Evolutionary conservation across 441 rosid species (phyloP), one percentile per base, ranked within the genome.

Genomic region (Gossypium lobatum): DNA sequence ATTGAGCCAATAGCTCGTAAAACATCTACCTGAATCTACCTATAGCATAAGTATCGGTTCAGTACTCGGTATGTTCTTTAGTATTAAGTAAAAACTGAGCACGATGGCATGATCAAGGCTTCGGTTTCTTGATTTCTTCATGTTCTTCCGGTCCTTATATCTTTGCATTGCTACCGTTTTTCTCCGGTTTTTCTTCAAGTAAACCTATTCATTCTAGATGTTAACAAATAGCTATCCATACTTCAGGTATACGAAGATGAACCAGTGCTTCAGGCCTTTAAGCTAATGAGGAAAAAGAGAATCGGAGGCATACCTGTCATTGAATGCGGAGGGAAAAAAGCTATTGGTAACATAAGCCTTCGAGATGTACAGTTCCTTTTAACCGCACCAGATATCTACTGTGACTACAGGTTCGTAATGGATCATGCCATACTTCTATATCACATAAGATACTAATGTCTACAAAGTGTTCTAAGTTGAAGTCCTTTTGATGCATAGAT

Each of bases 231-330:
- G 0, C 6, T 23, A 39, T 62, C 46, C 64, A 18, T 77, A 67
- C 68, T 82, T 72, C 76, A 95, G 99, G 91, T 93, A 73, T 77
- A 89, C 0, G 98, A 91, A 69, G 88, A 92, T 46, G 97, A 93
- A 71, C 98, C 99, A 14, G 99, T 96, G 80, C 96, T 96, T 61
- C 99, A 92, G 80, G 99, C 94, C 14, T 96, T 96, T 79, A 96
- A 96, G 86, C 74, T 93, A 73, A 92, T 93, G 99, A 85, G 98
- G 80, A 89, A 88, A 84, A 84, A 76, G 76, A 85, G 85, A 78
- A 77, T 91, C n/a, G 99, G 99, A 75, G 99, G 93, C 20, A 70
- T 96, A 64, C 99, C 97, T 3, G 94, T 96, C 3, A 73, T 93
- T 58, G 92, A 89, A 57, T 75, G 77, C 21, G 83, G 82, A 18